These are phyloP conservation scores for Tausonia pullulans DNA, from an alignment of 1,284 basidiomycete genomes.

Conservation along the genomic window DNA sequence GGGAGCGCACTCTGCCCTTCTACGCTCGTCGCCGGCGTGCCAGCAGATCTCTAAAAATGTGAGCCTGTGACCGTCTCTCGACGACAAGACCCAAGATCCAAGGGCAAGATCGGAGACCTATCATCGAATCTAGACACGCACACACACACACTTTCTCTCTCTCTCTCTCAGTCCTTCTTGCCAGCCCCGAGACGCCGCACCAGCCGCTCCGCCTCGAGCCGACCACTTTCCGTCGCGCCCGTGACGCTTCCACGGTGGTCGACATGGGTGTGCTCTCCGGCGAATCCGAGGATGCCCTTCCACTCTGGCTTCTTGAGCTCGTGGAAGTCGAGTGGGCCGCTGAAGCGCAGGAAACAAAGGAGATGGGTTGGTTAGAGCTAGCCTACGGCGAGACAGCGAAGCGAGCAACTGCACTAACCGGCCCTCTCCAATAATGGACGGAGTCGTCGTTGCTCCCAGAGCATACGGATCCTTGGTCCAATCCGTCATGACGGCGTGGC, in stretches of 20 bases:
- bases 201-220: conserved; percentile 35
- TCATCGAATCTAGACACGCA: no score
- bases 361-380: no score
- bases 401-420: no score
- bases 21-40: no score
- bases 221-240: conserved; percentile 37
- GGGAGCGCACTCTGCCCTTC: no score
- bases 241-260: conserved; percentile 39
- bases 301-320: conserved; percentile 31
- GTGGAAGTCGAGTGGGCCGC: conserved; percentile 39
- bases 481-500: conserved; percentile 25
- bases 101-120: no score
- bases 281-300: conserved; percentile 39
- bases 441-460: conserved; percentile 38
- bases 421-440: conserved; percentile 23
- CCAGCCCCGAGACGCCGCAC: background rate
- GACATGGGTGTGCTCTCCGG: conserved; percentile 43
- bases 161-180: no score
- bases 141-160: no score
- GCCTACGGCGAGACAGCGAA: no score
- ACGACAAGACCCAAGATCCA: no score
- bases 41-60: no score
- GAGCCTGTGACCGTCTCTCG: no score
- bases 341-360: conserved; percentile 21
- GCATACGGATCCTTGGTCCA: conserved; percentile 40